A percentile compares a stretch with the other conserved stretches of the same genome.
Evolutionary conservation across 1,139 yeast species (phyloP).

Genomic region (Kluyveromyces sp.): DNA sequence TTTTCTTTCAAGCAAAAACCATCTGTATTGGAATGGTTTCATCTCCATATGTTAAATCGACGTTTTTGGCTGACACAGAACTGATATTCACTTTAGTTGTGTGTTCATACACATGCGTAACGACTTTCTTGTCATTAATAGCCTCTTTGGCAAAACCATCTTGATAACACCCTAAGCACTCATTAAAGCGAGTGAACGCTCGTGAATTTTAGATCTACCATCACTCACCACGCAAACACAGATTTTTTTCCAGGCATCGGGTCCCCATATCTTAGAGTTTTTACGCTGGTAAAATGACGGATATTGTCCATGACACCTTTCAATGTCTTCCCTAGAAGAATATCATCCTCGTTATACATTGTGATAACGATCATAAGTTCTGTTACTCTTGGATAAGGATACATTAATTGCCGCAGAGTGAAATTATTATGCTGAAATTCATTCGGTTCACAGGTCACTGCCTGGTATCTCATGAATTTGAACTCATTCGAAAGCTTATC

Average conservation of each 20-base stretch:
- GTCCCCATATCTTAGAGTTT: conserved; percentile 68
- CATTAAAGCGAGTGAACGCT: conserved; percentile 71
- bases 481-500: conserved; percentile 58
- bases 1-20: conserved; percentile 80
- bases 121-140: conserved; percentile 79
- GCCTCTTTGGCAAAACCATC: conserved; percentile 89
- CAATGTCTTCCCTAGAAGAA: conserved; percentile 79
- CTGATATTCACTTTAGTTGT: conserved; percentile 57
- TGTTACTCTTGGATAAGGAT: conserved; percentile 65
- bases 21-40: conserved; percentile 85
- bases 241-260: conserved; percentile 88
- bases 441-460: conserved; percentile 78
- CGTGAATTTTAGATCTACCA: conserved; percentile 87
- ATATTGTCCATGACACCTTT: conserved; percentile 91
- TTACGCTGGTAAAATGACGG: conserved; percentile 70
- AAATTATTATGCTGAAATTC: conserved; percentile 69
- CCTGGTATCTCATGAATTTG: conserved; percentile 74
- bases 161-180: conserved; percentile 95
- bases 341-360: conserved; percentile 90
- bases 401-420: conserved; percentile 63
- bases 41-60: conserved; percentile 39
- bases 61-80: conserved; percentile 59
- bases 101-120: conserved; percentile 88
- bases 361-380: conserved; percentile 86
- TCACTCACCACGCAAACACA: conserved; percentile 88